These are phyloP conservation scores for Epichloe amarillans DNA, from an alignment of 2,329 filamentous ascomycete genomes.

Conservation along the genomic window DNA sequence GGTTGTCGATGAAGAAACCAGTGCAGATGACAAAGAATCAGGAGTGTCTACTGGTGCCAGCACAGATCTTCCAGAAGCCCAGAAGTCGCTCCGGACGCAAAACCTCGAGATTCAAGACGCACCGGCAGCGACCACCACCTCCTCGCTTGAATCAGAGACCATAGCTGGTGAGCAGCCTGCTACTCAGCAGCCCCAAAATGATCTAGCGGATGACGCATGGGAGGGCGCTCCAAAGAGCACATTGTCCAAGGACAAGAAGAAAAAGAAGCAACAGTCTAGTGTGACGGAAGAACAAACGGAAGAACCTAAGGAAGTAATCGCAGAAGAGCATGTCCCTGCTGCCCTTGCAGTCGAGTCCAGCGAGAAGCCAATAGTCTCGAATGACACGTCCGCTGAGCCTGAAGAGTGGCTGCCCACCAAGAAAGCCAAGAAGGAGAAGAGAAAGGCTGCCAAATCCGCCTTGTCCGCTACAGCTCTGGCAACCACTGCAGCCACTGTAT, in stretches of 20 bases:
- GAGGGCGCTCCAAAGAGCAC: conserved; percentile 7
- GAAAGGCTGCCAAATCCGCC: conserved; percentile 21
- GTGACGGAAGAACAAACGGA: neutral
- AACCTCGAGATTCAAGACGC: neutral
- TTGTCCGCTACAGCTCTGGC: conserved; percentile 6
- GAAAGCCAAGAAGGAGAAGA: conserved; percentile 23
- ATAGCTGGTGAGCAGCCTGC: neutral
- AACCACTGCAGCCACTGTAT: conserved; percentile 1
- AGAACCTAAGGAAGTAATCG: neutral
- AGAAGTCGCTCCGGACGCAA: neutral
- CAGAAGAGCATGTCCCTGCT: neutral
- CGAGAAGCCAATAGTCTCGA: neutral
- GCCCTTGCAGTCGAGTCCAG: neutral
- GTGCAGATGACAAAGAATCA: neutral
- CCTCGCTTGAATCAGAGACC: neutral
- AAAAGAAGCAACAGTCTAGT: neutral
- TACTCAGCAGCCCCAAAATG: neutral
- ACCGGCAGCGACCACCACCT: neutral
- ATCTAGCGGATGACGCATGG: neutral
- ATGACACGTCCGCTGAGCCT: conserved; percentile 3
- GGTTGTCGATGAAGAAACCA: neutral
- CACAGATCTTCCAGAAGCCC: neutral
- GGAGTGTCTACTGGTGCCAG: neutral
- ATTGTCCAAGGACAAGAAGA: conserved; percentile 17
- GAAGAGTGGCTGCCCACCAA: conserved; percentile 9